A percentile compares a stretch with the other conserved stretches of the same genome.
These are phyloP conservation scores for Eucalyptus guilfoylei DNA, from an alignment of 345 rosid species.

Conservation along the genomic window DNA sequence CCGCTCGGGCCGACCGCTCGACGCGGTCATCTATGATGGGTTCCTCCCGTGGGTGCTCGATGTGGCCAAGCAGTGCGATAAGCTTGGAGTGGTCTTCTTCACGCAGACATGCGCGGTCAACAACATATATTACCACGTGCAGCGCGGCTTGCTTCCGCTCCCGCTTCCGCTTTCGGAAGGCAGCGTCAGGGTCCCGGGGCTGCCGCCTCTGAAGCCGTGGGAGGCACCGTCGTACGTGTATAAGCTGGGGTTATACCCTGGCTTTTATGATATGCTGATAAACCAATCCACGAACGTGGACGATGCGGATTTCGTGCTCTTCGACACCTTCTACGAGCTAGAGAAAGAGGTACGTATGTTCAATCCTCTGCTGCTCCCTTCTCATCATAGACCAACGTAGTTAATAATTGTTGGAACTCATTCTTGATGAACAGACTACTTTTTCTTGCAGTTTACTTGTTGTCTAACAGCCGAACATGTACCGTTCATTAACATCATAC, in stretches of 20 bases:
- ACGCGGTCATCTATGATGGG: constrained; percentile 10
- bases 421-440: too few species aligned
- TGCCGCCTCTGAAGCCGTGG: constrained; percentile 8
- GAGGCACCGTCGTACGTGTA: constrained; percentile 16
- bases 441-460: too few species aligned
- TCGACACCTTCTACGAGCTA: too few species aligned
- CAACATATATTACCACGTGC: constrained; percentile 4
- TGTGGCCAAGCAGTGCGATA: constrained; percentile 12
- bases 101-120: constrained; percentile 22
- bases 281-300: constrained; percentile 12
- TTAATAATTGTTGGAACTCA: too few species aligned
- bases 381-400: not conserved
- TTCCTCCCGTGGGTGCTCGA: constrained; percentile 23
- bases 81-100: constrained; percentile 10
- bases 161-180: not conserved
- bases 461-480: not conserved
- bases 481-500: not conserved
- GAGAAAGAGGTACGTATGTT: too few species aligned
- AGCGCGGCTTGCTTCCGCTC: not conserved
- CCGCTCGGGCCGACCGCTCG: not conserved
- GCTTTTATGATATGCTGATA: not conserved
- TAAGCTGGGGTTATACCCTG: constrained; percentile 4
- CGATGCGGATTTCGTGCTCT: constrained; percentile 6
- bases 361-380: too few species aligned
- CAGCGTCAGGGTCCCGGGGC: constrained; percentile 3